Percentiles rank a stretch among this genome's conserved stretches.
Conservation (phyloP, 495 filamentous ascomycete species). For the Penicillium verhagenii region DNA sequence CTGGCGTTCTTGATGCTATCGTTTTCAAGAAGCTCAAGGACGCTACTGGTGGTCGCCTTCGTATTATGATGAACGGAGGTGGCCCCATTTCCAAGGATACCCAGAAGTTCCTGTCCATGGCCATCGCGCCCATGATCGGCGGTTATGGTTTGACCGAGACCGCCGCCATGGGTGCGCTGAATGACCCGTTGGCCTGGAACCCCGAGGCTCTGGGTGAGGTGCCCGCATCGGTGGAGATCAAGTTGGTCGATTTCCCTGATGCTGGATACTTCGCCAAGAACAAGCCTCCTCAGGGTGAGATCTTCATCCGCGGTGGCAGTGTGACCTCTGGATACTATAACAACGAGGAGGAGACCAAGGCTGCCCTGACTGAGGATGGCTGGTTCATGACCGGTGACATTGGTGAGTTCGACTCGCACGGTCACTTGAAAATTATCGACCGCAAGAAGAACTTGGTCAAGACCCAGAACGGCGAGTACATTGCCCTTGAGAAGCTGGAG, state of each 20-base stretch:
- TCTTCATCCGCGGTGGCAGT: slow-evolving; percentile 82
- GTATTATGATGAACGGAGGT: slow-evolving; percentile 82
- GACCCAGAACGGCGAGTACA: slow-evolving; percentile 95
- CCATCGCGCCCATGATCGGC: slow-evolving; percentile 81
- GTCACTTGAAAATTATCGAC: slow-evolving; percentile 86
- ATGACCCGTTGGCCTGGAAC: slow-evolving; percentile 89
- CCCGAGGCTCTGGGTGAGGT: slow-evolving; percentile 76
- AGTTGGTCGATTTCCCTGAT: slow-evolving; percentile 93
- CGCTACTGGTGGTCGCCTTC: slow-evolving; percentile 78
- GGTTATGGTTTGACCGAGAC: slow-evolving; percentile 99
- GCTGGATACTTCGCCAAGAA: slow-evolving; percentile 87
- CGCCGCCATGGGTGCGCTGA: slow-evolving; percentile 86
- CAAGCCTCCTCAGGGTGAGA: slow-evolving; percentile 90
- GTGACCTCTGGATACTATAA: slow-evolving; percentile 75
- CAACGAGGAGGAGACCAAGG: slow-evolving; percentile 81
- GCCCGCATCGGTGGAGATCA: slow-evolving; percentile 80
- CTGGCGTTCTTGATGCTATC: slow-evolving; percentile 64
- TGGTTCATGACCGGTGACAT: slow-evolving; percentile 98
- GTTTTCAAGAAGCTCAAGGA: slow-evolving; percentile 93
- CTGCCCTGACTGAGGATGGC: slow-evolving; percentile 69
- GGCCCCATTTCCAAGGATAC: slow-evolving; percentile 85
- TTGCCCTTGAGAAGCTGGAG: slow-evolving; percentile 98
- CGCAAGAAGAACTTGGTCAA: slow-evolving; percentile 99
- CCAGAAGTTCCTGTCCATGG: slow-evolving; percentile 83
- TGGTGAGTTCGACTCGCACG: slow-evolving; percentile 80